phyloP scores from a whole-genome alignment of 192 early-diverging fungal species.

The Thamnidium elegans region DNA sequence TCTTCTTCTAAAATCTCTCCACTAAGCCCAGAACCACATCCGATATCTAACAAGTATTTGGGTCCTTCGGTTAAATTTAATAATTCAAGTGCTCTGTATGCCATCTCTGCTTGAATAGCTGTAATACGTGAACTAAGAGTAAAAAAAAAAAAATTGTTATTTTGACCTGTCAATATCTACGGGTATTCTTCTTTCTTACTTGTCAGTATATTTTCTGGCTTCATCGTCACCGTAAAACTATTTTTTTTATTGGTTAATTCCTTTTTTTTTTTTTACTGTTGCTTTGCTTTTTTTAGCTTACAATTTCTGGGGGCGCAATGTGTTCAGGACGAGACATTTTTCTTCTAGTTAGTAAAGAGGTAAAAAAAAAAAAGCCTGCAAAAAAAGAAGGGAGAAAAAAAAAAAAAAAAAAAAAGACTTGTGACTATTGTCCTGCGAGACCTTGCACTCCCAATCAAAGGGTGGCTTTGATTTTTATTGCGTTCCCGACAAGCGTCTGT shows the following conservation, averaged over 20 bases:
- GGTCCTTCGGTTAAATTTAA: slow-evolving; percentile 76
- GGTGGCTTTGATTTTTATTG: slow-evolving; percentile 13
- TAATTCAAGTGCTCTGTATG: slow-evolving; percentile 87
- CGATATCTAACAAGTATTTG: slow-evolving; percentile 88
- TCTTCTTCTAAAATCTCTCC: slow-evolving; percentile 94
- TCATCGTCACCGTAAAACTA: slow-evolving; percentile 94
- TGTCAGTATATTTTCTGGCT: slow-evolving; percentile 91
- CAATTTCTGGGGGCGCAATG: slow-evolving; percentile 93
- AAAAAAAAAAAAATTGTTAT: background rate
- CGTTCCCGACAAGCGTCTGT: too few relatives aligned
- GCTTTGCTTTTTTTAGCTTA: slow-evolving; percentile 36
- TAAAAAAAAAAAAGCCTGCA: slow-evolving; percentile 3
- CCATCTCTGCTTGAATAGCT: slow-evolving; percentile 93
- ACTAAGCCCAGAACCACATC: slow-evolving; percentile 94
- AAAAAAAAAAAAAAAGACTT: slow-evolving; percentile 11
- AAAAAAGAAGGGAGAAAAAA: slow-evolving; percentile 9
- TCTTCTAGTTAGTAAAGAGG: background rate
- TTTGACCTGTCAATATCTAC: background rate
- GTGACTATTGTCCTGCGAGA: slow-evolving; percentile 17
- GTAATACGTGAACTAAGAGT: slow-evolving; percentile 83
- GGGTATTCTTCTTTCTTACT: slow-evolving; percentile 47
- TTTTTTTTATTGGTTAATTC: background rate
- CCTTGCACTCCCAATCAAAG: background rate
- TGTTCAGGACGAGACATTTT: slow-evolving; percentile 96
- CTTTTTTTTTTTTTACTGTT: background rate